phyloP scores from a whole-genome alignment of 108 stramenopile species.

The Skeletonema grethae region DNA sequence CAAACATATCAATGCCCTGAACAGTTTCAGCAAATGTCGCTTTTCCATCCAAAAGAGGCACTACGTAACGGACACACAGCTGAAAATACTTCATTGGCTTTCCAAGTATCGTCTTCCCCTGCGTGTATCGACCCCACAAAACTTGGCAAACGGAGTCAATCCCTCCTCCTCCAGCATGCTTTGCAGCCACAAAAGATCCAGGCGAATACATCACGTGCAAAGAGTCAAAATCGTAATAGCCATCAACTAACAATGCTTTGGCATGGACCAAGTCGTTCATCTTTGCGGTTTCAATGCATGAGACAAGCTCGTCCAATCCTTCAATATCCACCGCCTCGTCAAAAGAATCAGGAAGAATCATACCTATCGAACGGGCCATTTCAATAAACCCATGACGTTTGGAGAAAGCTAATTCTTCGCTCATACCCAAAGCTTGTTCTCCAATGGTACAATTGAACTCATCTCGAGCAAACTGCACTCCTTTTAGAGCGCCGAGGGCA shows the following conservation, averaged over 20 bases:
- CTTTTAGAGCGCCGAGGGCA: constrained; percentile 62
- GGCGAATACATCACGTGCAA: constrained; percentile 48
- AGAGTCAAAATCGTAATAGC: constrained; percentile 69
- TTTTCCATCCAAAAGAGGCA: constrained; percentile 48
- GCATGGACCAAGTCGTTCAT: constrained; percentile 28
- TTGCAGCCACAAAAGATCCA: constrained; percentile 53
- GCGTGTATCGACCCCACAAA: constrained; percentile 60
- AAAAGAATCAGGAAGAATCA: constrained; percentile 18
- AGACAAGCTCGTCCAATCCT: constrained; percentile 63
- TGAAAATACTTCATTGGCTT: constrained; percentile 55
- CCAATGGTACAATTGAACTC: constrained; percentile 55
- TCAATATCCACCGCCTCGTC: constrained; percentile 38
- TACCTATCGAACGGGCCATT: constrained; percentile 51
- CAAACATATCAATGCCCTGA: constrained; percentile 63
- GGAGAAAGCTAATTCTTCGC: constrained; percentile 23
- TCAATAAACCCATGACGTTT: constrained; percentile 60
- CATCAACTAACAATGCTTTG: constrained; percentile 27
- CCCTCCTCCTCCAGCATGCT: constrained; percentile 56
- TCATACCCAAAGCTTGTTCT: not conserved
- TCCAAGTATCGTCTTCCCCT: constrained; percentile 56
- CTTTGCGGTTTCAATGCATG: constrained; percentile 38
- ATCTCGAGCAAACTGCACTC: constrained; percentile 59
- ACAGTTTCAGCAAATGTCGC: constrained; percentile 68
- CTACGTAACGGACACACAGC: constrained; percentile 59
- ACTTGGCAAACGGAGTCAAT: constrained; percentile 64